Percentiles rank a stretch among this genome's conserved stretches.
Evolutionary conservation across 495 filamentous ascomycete species (phyloP).

Genomic region (Hyaloscypha finlandica): DNA sequence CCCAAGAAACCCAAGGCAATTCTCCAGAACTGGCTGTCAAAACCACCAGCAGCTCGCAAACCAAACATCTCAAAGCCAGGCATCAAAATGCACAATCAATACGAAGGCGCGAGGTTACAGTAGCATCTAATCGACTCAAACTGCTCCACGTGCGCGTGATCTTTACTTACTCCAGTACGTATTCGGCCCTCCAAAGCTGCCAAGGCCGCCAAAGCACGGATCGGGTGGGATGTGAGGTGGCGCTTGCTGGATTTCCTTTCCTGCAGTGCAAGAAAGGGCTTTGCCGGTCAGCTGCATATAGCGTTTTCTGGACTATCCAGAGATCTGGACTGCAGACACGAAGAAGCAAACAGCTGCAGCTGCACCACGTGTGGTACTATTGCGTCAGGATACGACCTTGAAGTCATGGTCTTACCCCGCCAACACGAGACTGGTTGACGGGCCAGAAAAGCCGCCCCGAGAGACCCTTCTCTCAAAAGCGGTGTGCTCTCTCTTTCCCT

Average conservation of each 20-base stretch:
- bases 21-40: no score
- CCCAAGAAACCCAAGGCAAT: no score
- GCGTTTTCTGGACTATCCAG: neutral
- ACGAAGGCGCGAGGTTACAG: no score
- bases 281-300: neutral
- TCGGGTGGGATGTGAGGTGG: neutral
- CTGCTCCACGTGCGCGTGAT: neutral
- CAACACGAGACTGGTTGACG: neutral
- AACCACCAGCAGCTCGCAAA: no score
- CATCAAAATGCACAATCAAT: no score
- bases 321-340: neutral
- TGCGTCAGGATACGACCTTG: neutral
- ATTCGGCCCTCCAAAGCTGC: neutral
- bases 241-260: neutral
- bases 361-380: neutral
- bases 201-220: neutral
- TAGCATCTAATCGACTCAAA: neutral
- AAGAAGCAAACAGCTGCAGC: neutral
- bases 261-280: neutral
- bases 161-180: neutral
- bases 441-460: neutral
- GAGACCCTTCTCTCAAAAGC: neutral
- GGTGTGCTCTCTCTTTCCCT: neutral
- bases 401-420: neutral
- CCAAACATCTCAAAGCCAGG: no score